These are phyloP conservation scores for Solanum paucissectum DNA, from an alignment of 257 asterid species.

Conservation along the genomic window DNA sequence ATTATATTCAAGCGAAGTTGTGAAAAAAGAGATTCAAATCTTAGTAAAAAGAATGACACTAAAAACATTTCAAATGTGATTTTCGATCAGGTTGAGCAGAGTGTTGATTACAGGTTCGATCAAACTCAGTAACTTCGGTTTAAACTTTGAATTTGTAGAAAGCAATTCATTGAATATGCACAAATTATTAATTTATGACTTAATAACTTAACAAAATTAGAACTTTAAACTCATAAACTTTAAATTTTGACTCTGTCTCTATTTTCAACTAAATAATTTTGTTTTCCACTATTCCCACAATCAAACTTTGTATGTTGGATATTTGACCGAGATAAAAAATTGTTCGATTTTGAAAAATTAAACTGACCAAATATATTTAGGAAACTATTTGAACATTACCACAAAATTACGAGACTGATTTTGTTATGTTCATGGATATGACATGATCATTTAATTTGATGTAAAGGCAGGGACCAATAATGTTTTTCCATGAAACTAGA, in stretches of 20 bases:
- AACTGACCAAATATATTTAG: not conserved
- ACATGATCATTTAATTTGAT: not conserved
- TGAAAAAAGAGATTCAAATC: not conserved
- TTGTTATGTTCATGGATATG: not conserved
- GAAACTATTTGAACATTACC: not conserved
- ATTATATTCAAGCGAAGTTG: not conserved
- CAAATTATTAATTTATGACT: not conserved
- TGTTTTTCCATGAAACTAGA: too few species aligned
- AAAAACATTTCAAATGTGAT: too few species aligned
- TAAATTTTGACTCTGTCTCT: not conserved
- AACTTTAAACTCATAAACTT: not conserved
- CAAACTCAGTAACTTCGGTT: fast-evolving
- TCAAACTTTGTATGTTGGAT: not conserved
- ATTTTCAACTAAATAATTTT: too few species aligned
- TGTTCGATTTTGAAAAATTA: not conserved
- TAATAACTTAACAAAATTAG: fast-evolving
- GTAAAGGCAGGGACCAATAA: too few species aligned
- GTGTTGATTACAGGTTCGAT: not conserved
- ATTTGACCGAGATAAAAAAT: not conserved
- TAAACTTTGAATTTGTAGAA: fast-evolving
- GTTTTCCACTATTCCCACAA: not conserved
- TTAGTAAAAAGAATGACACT: not conserved
- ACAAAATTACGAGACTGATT: not conserved
- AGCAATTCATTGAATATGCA: not conserved
- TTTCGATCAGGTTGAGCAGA: too few species aligned